These are phyloP conservation scores for Amphibolis antarctica DNA, from an alignment of 106 monocot species.

Conservation along the genomic window DNA sequence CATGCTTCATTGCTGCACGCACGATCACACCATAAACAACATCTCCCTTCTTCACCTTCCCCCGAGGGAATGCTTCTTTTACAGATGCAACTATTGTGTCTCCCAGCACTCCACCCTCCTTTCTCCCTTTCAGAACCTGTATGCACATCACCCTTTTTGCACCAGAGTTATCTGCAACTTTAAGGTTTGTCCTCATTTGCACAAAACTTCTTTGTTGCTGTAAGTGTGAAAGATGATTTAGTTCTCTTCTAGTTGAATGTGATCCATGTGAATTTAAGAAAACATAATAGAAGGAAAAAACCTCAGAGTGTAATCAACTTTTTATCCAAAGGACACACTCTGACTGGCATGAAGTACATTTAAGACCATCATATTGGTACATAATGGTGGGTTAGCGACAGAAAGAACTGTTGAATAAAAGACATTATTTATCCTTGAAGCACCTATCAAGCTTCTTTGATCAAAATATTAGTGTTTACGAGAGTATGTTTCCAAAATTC, in stretches of 20 bases:
- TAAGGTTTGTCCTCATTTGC: conserved; percentile 88
- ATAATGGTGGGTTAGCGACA: no score
- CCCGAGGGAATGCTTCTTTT: conserved; percentile 75
- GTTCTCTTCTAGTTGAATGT: no score
- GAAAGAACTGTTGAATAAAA: no score
- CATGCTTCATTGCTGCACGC: conserved; percentile 77
- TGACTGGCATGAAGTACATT: no score
- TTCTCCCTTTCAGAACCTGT: conserved; percentile 67
- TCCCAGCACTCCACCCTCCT: conserved; percentile 58
- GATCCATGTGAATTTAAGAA: neutral
- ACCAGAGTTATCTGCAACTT: conserved; percentile 89
- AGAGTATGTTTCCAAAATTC: neutral
- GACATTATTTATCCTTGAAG: no score
- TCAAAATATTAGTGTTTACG: neutral
- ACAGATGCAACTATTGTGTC: conserved; percentile 80
- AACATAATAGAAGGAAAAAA: neutral
- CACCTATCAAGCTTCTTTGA: no score
- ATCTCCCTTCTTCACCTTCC: conserved; percentile 94
- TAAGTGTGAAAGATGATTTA: neutral
- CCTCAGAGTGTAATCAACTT: no score
- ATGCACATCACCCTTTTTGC: conserved; percentile 93
- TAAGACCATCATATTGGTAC: no score
- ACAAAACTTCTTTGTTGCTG: conserved; percentile 89
- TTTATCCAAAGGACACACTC: no score
- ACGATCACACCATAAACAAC: conserved; percentile 79